Conservation (phyloP, 2,329 filamentous ascomycete genomes). For the Fusarium luffae region DNA sequence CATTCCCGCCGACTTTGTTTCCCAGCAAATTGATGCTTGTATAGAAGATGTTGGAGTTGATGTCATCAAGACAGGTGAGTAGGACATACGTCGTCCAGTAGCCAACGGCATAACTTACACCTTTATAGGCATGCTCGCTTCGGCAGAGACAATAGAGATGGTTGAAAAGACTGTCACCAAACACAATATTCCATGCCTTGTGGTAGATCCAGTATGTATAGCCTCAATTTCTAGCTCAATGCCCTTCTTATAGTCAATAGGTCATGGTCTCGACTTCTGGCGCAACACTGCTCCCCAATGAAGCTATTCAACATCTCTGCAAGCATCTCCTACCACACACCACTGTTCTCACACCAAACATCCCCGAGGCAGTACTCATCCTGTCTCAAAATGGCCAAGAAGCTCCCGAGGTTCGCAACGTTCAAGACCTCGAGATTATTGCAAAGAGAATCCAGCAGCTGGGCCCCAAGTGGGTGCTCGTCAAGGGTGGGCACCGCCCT, state of each 20-base stretch:
- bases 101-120: background rate
- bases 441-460: conserved; percentile 73
- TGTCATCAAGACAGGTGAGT: conserved; percentile 88
- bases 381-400: conserved; percentile 63
- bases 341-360: conserved; percentile 79
- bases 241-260: conserved; percentile 56
- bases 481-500: conserved; percentile 93
- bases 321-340: conserved; percentile 71
- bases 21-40: conserved; percentile 86
- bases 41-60: conserved; percentile 87
- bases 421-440: conserved; percentile 75
- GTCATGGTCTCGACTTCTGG: conserved; percentile 94
- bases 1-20: conserved; percentile 81
- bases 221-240: fast-evolving
- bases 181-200: conserved; percentile 48
- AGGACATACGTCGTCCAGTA: background rate
- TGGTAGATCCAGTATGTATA: conserved; percentile 54
- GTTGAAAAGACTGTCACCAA: conserved; percentile 48
- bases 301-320: conserved; percentile 71
- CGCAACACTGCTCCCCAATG: conserved; percentile 71
- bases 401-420: conserved; percentile 58
- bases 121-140: conserved; percentile 53
- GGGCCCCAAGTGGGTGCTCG: conserved; percentile 81
- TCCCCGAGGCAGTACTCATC: conserved; percentile 77
- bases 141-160: conserved; percentile 53